A percentile compares a stretch with the other conserved stretches of the same genome.
Conservation (phyloP, 176 grass and related monocot species). For the Melocanna baccifera region DNA sequence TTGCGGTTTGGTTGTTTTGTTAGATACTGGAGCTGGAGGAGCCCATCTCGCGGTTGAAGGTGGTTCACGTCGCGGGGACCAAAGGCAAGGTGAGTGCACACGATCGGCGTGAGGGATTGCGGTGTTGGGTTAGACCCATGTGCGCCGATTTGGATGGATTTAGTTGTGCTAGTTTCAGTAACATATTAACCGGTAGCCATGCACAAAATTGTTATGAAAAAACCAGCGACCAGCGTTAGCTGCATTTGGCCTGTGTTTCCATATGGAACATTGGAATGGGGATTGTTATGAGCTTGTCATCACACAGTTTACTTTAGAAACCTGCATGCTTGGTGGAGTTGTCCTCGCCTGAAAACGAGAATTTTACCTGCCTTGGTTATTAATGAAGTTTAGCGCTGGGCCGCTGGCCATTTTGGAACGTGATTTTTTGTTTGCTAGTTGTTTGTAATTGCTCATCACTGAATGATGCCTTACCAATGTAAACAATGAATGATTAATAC, state of each 20-base stretch:
- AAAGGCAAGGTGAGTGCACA: conserved; percentile 76
- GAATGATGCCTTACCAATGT: background rate
- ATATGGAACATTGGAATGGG: background rate
- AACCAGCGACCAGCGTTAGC: background rate
- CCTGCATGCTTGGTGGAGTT: background rate
- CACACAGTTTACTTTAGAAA: background rate
- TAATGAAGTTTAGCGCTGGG: background rate
- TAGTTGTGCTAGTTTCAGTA: background rate
- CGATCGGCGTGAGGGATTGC: background rate
- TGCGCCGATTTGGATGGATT: background rate
- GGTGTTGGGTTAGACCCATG: background rate
- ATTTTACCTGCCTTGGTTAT: background rate
- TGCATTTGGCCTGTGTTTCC: background rate
- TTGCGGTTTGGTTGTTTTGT: background rate
- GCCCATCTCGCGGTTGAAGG: conserved; percentile 56
- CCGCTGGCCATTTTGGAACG: background rate
- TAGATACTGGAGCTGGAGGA: conserved; percentile 87
- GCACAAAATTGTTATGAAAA: background rate
- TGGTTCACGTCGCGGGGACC: conserved; percentile 89
- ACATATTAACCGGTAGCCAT: background rate
- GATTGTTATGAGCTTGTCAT: background rate
- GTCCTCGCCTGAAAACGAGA: background rate
- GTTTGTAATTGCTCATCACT: background rate
- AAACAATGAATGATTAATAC: background rate
- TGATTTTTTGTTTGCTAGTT: background rate